These are phyloP conservation scores for Microcos paniculata DNA, from an alignment of 345 rosid genomes.

Conservation along the genomic window DNA sequence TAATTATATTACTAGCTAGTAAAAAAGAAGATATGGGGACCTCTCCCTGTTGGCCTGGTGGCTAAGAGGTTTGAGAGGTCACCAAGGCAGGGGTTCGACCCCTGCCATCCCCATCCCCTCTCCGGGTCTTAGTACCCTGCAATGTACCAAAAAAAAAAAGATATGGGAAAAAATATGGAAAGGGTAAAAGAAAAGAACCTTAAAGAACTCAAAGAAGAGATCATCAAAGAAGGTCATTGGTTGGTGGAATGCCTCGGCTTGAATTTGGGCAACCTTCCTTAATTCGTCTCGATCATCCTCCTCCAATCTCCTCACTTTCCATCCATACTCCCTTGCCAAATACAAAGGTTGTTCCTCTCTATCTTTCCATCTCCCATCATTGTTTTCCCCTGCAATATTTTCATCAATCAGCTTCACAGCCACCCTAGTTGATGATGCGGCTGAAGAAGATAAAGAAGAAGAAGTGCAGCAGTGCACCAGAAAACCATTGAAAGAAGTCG, in stretches of 20 bases:
- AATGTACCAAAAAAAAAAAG: no score
- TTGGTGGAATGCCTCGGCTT: conserved; percentile 79
- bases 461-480: conserved; percentile 7
- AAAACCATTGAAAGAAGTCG: neutral
- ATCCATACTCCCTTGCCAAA: conserved; percentile 57
- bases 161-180: neutral
- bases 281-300: conserved; percentile 49
- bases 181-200: conserved; percentile 39
- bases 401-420: conserved; percentile 14
- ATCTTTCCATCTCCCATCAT: conserved; percentile 13
- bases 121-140: no score
- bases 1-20: no score
- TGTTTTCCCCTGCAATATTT: conserved; percentile 21
- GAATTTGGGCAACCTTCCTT: conserved; percentile 61
- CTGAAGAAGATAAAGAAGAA: neutral
- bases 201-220: conserved; percentile 65
- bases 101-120: no score
- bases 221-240: conserved; percentile 66
- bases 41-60: no score
- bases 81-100: no score
- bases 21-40: no score
- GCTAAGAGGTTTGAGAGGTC: no score
- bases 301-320: conserved; percentile 67
- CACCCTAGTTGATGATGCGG: conserved; percentile 13
- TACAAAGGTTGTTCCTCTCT: conserved; percentile 26